phyloP scores from a whole-genome alignment of 306 rosid genomes.

The Acacia acuminata region DNA sequence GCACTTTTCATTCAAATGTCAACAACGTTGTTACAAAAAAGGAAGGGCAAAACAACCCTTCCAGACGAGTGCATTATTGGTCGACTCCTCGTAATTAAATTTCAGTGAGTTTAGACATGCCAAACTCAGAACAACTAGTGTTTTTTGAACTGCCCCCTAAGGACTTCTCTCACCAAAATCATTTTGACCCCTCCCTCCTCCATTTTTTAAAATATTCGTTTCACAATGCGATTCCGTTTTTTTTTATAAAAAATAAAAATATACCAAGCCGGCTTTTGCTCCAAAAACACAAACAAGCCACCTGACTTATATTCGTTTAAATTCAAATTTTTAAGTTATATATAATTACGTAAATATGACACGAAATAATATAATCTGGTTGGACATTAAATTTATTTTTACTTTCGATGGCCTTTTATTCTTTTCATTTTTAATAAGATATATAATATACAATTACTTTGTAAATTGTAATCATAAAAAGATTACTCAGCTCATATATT shows the following conservation, averaged over 20 bases:
- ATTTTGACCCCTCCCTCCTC: background rate
- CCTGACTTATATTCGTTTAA: background rate
- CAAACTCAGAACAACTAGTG: constrained; percentile 5
- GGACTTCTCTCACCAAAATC: background rate
- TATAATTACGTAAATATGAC: background rate
- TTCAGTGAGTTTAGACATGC: background rate
- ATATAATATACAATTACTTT: background rate
- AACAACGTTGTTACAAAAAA: background rate
- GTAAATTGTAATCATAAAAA: background rate
- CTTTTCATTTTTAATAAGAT: background rate
- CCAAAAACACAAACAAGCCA: too few relatives aligned
- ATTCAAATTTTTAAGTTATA: background rate
- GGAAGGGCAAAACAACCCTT: background rate
- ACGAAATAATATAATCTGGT: background rate
- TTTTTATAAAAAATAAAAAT: too few relatives aligned
- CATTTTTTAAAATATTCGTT: background rate
- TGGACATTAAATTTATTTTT: background rate
- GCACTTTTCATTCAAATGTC: background rate
- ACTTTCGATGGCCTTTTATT: background rate
- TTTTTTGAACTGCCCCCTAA: background rate
- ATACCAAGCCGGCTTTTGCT: background rate
- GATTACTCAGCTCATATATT: background rate
- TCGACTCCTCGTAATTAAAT: background rate
- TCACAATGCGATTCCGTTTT: background rate
- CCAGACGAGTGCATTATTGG: background rate